phyloP scores from a whole-genome alignment of 495 filamentous ascomycete species.

The Xylaria castorea region DNA sequence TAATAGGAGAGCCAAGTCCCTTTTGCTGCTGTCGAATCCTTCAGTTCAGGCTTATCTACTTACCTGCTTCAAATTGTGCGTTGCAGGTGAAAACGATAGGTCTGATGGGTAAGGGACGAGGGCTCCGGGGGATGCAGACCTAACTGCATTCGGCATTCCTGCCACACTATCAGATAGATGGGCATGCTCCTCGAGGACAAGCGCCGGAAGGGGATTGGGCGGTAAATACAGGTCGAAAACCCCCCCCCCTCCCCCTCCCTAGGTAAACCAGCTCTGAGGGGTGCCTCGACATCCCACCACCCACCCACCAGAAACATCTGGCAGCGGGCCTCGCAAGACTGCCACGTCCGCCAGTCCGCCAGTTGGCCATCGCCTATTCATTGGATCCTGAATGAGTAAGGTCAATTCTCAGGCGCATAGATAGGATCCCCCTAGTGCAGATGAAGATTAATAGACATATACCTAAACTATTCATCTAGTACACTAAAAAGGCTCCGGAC shows the following conservation, averaged over 20 bases:
- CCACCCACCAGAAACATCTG: not conserved
- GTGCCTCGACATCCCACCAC: conserved; percentile 14
- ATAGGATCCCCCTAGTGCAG: not conserved
- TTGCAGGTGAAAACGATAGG: conserved; percentile 2
- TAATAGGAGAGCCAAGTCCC: not conserved
- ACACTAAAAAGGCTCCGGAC: not conserved
- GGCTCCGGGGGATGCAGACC: not conserved
- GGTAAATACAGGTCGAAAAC: conserved; percentile 1
- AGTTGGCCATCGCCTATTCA: not conserved
- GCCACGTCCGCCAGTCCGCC: not conserved
- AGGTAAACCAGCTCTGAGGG: not conserved
- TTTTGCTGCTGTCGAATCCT: not conserved
- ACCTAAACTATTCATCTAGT: not conserved
- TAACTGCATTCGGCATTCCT: conserved; percentile 15
- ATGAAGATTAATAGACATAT: not conserved
- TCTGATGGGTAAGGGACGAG: conserved; percentile 5
- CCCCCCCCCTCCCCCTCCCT: conserved; percentile 6
- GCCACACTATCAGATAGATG: not conserved
- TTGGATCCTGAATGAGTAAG: not conserved
- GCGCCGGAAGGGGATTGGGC: conserved; percentile 12
- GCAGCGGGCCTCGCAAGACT: not conserved
- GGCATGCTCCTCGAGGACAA: not conserved
- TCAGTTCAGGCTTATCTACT: not conserved
- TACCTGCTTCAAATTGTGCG: conserved; percentile 5
- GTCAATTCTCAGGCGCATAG: not conserved